Conservation (phyloP, 1,284 basidiomycete genomes). For the Tetrapyrgos nigripes region DNA sequence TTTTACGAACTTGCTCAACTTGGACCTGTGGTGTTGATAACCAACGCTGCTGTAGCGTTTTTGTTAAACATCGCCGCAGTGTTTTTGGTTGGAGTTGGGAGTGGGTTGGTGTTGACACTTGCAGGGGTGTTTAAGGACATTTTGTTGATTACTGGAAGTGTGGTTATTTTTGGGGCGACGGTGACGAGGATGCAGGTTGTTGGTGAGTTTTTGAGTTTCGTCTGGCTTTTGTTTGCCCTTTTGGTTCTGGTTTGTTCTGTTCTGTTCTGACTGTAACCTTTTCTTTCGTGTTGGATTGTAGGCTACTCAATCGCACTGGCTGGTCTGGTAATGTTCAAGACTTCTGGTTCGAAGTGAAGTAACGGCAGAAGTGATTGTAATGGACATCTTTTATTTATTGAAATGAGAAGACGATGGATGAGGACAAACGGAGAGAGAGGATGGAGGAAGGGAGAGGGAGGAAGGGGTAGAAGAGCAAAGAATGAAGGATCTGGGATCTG, state of each 20-base stretch:
- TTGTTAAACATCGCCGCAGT: slow-evolving; percentile 93
- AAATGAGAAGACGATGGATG: no score
- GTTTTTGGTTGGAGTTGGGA: slow-evolving; percentile 90
- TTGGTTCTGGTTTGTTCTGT: not conserved
- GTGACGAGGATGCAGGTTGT: slow-evolving; percentile 89
- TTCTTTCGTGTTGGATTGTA: no score
- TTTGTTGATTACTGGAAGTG: slow-evolving; percentile 89
- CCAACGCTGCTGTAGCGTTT: slow-evolving; percentile 91
- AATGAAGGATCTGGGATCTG: no score
- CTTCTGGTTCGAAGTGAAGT: slow-evolving; percentile 3
- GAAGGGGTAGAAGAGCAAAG: no score
- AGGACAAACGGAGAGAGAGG: no score
- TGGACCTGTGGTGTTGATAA: slow-evolving; percentile 80
- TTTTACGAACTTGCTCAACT: slow-evolving; percentile 79
- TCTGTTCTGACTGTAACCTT: not conserved
- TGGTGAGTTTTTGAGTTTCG: slow-evolving; percentile 55
- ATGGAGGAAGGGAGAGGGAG: no score
- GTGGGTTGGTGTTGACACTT: slow-evolving; percentile 89
- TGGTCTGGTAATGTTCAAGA: slow-evolving; percentile 12
- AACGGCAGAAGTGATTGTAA: no score
- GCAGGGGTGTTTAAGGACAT: slow-evolving; percentile 99
- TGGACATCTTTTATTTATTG: no score
- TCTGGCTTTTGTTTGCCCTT: slow-evolving; percentile 7
- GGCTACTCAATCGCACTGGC: slow-evolving; percentile 15
- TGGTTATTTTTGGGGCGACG: slow-evolving; percentile 80